Base-by-base conservation (phyloP, 129 eudicot species). In the Flaveria brownii region DNA sequence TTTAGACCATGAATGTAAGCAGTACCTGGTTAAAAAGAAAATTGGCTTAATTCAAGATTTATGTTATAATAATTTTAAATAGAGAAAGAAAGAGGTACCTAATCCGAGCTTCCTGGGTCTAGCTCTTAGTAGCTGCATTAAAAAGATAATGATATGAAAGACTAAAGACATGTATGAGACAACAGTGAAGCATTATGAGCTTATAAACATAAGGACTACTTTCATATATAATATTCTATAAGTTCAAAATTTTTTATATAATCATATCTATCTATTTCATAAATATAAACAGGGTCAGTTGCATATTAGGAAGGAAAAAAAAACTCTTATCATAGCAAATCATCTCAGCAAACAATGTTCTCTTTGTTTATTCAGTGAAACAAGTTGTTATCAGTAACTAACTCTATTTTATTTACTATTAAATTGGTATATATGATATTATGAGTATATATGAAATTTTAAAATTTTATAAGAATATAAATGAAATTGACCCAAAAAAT, bases 1-100 rank as follows among this genome's bases (percentile, higher is more conserved):
- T 88, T 93, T 74, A 93, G 78, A 71, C 98, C 98, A 81, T 93
- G 98, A 60, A 87, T 77, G 73, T 94, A 94, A 17, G 98, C 97
- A 78, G 97, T 94, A 70, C 97, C 97, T 94, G 85, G 75, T 74
- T n/a, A 52, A 59, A 75, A 41, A 14, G n/a, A 12, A 15, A 3
- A 70, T 74, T 70, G 79, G 55, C 71, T 69, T 33, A 63, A 42
- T 52, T 77, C 43, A 77, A 66, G 11, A 11, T 74, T 74, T 36
- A 14, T 13, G 65, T 76, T 65, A 26, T 14, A 61, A 0, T 13
- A 16, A 50, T 3, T 26, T 49, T 5, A 54, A 12, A 65, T 41
- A 15, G 36, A 77, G 13, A 41, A 26, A 59, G 9, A 60, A 65
- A 52, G 67, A 47, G 63, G 68, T 87, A 93, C 98, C 98, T 82